These are phyloP conservation scores for Penicillium sp. DNA, from an alignment of 2,329 filamentous ascomycete species.

Conservation along the genomic window DNA sequence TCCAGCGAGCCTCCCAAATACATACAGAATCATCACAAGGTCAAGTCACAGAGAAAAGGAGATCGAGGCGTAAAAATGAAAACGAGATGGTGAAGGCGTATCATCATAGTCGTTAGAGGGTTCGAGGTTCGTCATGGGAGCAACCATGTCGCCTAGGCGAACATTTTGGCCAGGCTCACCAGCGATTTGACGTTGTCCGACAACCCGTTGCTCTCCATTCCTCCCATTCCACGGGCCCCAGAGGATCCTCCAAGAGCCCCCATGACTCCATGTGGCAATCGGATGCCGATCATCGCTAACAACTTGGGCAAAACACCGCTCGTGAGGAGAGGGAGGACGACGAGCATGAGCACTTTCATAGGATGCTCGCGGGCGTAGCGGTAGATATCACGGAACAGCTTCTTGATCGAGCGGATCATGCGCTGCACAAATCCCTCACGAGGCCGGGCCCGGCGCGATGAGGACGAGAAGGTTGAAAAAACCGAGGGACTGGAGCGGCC, in stretches of 20 bases:
- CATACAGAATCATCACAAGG: constrained; percentile 8
- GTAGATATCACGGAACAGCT: constrained; percentile 76
- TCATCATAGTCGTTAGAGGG: constrained; percentile 25
- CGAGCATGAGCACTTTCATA: constrained; percentile 80
- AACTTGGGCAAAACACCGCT: constrained; percentile 79
- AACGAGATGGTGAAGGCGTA: constrained; percentile 8
- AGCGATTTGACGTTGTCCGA: constrained; percentile 32
- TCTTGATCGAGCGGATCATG: constrained; percentile 72
- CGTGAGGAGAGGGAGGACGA: constrained; percentile 83
- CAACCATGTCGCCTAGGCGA: constrained; percentile 24
- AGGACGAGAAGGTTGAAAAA: constrained; percentile 61
- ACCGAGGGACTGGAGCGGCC: constrained; percentile 45
- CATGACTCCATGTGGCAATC: constrained; percentile 64
- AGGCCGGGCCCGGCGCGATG: constrained; percentile 76
- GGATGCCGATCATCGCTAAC: constrained; percentile 75
- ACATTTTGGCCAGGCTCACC: constrained; percentile 40
- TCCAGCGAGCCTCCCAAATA: constrained; percentile 9
- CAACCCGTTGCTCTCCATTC: constrained; percentile 31
- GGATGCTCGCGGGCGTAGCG: constrained; percentile 82
- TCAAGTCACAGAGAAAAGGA: constrained; percentile 9
- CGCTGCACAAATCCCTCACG: constrained; percentile 75
- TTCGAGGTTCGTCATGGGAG: background rate
- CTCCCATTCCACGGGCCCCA: constrained; percentile 19
- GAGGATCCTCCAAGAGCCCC: constrained; percentile 36
- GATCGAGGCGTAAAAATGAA: background rate